These are phyloP conservation scores for Diospyros kaki DNA, from an alignment of 148 eudicot genomes.

Conservation along the genomic window DNA sequence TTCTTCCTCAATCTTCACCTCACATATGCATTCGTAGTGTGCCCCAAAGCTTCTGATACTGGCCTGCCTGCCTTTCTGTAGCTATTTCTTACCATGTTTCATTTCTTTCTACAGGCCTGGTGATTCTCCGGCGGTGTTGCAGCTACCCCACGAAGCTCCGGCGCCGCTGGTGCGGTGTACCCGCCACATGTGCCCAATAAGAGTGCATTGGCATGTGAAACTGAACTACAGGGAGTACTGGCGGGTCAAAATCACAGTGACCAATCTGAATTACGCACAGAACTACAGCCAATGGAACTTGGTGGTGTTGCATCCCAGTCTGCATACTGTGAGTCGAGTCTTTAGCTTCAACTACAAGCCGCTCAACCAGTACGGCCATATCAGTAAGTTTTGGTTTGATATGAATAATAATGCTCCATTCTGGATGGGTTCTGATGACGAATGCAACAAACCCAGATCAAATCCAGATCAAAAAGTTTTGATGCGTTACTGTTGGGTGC, in stretches of 20 bases:
- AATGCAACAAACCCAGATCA: not conserved
- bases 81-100: not conserved
- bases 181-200: slow-evolving; percentile 65
- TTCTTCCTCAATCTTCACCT: not conserved
- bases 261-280: slow-evolving; percentile 49
- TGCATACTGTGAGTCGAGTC: slow-evolving; percentile 40
- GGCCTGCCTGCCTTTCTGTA: too few species aligned
- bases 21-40: too few species aligned
- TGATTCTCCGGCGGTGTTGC: not conserved
- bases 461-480: not conserved
- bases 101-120: slow-evolving; percentile 32
- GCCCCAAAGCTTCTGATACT: not conserved
- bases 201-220: slow-evolving; percentile 84
- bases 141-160: not conserved
- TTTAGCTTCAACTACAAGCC: slow-evolving; percentile 81
- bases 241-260: slow-evolving; percentile 72
- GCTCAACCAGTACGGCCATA: slow-evolving; percentile 37
- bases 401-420: not conserved
- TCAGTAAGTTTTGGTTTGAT: slow-evolving; percentile 42
- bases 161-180: not conserved
- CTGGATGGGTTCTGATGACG: too few species aligned
- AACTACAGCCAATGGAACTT: slow-evolving; percentile 72
- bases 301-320: slow-evolving; percentile 67
- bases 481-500: too few species aligned
- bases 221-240: slow-evolving; percentile 67